Evolutionary conservation across 2,329 filamentous ascomycete species (phyloP), one percentile per base, ranked within the genome.

Genomic region (Alternaria sp.): DNA sequence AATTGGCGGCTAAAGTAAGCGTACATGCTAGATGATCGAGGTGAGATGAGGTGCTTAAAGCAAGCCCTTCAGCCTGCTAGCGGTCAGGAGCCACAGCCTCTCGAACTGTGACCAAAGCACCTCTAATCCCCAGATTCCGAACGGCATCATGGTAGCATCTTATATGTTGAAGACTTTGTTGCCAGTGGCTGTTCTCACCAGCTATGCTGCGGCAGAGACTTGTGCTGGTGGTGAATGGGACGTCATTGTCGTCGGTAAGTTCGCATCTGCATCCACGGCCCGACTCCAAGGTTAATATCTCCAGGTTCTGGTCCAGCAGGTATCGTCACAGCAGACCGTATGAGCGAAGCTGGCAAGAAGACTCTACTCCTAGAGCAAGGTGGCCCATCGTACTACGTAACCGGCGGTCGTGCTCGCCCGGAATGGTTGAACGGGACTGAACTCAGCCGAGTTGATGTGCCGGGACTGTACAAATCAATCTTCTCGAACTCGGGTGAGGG

Each of bases 351-450:
- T 11, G 84, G 84, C 30, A 81, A 84, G 63, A 82, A 81, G 65
- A 86, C 84, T 0, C 78, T 86, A 27, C 76, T 87, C 0, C 77
- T 86, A 5, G 85, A 86, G 67, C 77, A 83, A 58, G 85, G 85
- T 14, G 84, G 83, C 3, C 73, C 79, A 36, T 86, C 84, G 8
- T 84, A 85, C 59, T 81, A 81, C 38, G 70, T 84, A 32, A 83
- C 81, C 1, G 83, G 84, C 25, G 82, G 82, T 16, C 80, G 67
- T n/a, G 82, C 80, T 60, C 78, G 75, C 66, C 85, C 85, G 2
- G 71, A 65, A 12, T 86, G 84, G 85, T 74, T 87, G 18, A 67
- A 79, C 11, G 80, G 79, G 11, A 84, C 83, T 27, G 72, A 80
- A 4, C 70, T 86, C 11, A 83, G 81, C 58, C 80, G 84, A 43